Base-by-base conservation (phyloP, 257 asterid genomes). In the Salvia rosmarinus region DNA sequence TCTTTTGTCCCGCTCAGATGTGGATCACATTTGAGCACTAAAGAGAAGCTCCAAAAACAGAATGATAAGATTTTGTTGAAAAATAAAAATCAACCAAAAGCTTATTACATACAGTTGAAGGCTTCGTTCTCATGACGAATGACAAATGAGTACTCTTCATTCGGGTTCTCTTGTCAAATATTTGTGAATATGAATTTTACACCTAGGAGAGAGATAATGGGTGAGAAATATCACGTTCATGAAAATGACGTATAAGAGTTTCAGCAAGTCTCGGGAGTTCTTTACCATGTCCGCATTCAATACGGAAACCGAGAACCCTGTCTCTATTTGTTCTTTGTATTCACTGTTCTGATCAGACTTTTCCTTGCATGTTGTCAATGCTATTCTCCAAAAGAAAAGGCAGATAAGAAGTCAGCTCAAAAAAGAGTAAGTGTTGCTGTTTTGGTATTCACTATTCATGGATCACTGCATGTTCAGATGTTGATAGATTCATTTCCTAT, bases 251-350 rank as follows among this genome's bases (percentile, higher is more conserved):
- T 39, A 0, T 28, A 39, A 8, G 79, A 54, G 44, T 7, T 58
- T 57, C 51, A 70, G 67, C 51, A 56, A 73, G 70, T 63, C 42
- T 34, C 28, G 43, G 44, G 20, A 78, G 55, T 30, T 23, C 66
- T 85, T 32, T 77, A 95, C 99, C 99, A 75, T 67, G 88, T 60
- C 97, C 95, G 67, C 90, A 80, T 84, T 95, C 98, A 52, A 91
- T 79, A 75, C 83, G 95, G 72, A 91, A 89, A 61, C 98, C 99
- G 62, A 95, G 97, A 77, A 84, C 86, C 82, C 67, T 87, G 78
- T 87, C 76, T 95, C 94, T 63, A 80, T 81, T 75, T 89, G 96
- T 68, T 82, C 83, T 37, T 55, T 82, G 72, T 80, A 89, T 70
- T 83, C 87, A 67, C 50, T 68, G 67, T 77, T 86, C 78, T 79